phyloP scores from a whole-genome alignment of 1,284 basidiomycete species.

The Cryptococcus floricola region DNA sequence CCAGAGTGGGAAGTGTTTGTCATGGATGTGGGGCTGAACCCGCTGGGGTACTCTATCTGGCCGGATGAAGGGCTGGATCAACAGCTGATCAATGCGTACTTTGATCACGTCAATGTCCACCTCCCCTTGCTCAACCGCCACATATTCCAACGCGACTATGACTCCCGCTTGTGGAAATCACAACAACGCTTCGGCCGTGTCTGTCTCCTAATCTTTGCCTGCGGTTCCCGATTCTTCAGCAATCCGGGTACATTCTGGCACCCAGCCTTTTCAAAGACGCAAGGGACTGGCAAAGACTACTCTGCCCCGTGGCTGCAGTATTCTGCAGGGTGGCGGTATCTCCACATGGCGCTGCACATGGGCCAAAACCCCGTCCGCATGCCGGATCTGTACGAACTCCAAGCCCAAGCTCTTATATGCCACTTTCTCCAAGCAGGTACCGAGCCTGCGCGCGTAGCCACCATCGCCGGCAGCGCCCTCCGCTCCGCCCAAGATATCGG shows the following conservation, averaged over 20 bases:
- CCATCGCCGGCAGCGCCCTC: conserved; percentile 65
- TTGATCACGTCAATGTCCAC: conserved; percentile 59
- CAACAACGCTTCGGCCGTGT: conserved; percentile 66
- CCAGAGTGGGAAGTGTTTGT: conserved; percentile 48
- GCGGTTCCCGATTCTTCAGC: conserved; percentile 64
- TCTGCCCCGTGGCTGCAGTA: conserved; percentile 46
- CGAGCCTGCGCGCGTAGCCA: conserved; percentile 67
- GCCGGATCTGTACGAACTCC: conserved; percentile 67
- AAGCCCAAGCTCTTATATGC: conserved; percentile 55
- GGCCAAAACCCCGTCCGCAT: conserved; percentile 56
- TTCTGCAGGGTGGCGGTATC: conserved; percentile 71
- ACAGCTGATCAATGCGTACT: conserved; percentile 65
- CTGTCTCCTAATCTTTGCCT: conserved; percentile 69
- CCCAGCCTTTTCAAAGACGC: conserved; percentile 33
- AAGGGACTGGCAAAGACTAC: conserved; percentile 39
- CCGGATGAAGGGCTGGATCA: conserved; percentile 57
- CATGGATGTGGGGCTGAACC: conserved; percentile 33
- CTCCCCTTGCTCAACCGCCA: conserved; percentile 71
- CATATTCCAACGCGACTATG: conserved; percentile 63
- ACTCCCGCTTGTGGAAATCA: conserved; percentile 57
- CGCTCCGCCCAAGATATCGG: conserved; percentile 56
- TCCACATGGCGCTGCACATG: conserved; percentile 60
- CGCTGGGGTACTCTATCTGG: conserved; percentile 42
- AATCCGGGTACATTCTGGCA: conserved; percentile 59
- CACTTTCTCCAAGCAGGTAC: conserved; percentile 57